Evolutionary conservation across 1,284 basidiomycete species (phyloP).

Genomic region (Entoloma clypeatum): DNA sequence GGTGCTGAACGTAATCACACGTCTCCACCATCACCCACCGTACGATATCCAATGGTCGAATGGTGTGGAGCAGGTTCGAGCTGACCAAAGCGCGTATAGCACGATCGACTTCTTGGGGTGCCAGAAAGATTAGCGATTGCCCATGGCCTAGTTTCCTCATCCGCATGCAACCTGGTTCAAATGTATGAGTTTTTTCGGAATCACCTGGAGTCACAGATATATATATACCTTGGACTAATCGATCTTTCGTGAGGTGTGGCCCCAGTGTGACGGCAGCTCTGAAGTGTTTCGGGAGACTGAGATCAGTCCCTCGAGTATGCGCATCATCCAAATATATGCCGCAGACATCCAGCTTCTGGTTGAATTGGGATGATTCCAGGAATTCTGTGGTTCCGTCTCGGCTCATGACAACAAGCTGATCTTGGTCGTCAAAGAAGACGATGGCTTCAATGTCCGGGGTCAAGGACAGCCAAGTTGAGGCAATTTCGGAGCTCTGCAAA

Average conservation of each 20-base stretch:
- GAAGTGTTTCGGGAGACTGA: conserved; percentile 42
- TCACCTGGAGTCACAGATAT: neutral
- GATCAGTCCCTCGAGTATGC: conserved; percentile 55
- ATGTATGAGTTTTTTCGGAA: neutral
- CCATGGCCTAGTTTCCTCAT: conserved; percentile 49
- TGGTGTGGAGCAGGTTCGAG: neutral
- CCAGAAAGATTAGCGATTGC: conserved; percentile 49
- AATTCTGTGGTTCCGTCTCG: conserved; percentile 37
- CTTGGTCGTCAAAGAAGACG: conserved; percentile 46
- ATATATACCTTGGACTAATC: conserved; percentile 46
- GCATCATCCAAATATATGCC: conserved; percentile 55
- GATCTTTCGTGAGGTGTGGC: conserved; percentile 51
- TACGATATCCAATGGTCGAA: conserved; percentile 32
- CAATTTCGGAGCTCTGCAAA: conserved; percentile 40
- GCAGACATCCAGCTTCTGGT: conserved; percentile 41
- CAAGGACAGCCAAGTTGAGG: conserved; percentile 36
- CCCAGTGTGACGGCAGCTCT: conserved; percentile 53
- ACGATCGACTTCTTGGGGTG: conserved; percentile 45
- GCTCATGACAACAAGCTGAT: conserved; percentile 40
- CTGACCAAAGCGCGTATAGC: conserved; percentile 30
- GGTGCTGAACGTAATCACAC: conserved; percentile 38
- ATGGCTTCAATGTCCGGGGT: conserved; percentile 35
- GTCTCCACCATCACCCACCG: conserved; percentile 46
- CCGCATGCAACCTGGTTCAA: conserved; percentile 41
- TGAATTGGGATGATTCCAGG: conserved; percentile 41